These are phyloP conservation scores for Pseudogymnoascus sp. DNA, from an alignment of 2,329 filamentous ascomycete genomes.

Conservation along the genomic window DNA sequence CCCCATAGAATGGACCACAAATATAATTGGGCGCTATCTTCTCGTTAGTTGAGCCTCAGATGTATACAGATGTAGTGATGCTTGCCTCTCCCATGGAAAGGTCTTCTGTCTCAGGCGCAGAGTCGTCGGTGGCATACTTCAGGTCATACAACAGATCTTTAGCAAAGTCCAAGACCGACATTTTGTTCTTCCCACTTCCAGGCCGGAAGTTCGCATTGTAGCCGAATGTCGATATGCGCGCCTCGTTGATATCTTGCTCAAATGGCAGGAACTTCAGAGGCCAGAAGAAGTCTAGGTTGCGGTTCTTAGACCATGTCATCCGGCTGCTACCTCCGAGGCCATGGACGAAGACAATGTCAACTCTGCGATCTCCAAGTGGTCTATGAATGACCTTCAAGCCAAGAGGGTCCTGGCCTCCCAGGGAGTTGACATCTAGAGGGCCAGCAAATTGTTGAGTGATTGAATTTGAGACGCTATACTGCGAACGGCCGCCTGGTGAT, in stretches of 20 bases:
- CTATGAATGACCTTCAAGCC: slow-evolving; percentile 18
- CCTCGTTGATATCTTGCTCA: slow-evolving; percentile 27
- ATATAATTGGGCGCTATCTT: slow-evolving; percentile 29
- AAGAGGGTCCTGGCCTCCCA: slow-evolving; percentile 12
- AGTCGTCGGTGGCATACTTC: slow-evolving; percentile 16
- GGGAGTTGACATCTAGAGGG: not conserved
- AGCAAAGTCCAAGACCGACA: slow-evolving; percentile 24
- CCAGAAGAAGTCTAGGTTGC: slow-evolving; percentile 30
- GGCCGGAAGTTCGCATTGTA: slow-evolving; percentile 20
- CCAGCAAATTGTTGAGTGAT: not conserved
- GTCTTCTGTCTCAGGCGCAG: not conserved
- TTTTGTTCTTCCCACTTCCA: not conserved
- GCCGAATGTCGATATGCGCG: slow-evolving; percentile 31
- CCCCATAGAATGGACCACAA: slow-evolving; percentile 41
- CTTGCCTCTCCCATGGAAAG: slow-evolving; percentile 11
- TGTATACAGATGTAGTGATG: not conserved
- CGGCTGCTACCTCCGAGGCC: slow-evolving; percentile 33
- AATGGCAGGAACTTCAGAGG: slow-evolving; percentile 29
- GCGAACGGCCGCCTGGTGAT: not conserved
- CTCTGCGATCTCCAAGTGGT: slow-evolving; percentile 5
- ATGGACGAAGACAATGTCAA: slow-evolving; percentile 35
- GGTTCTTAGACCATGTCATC: slow-evolving; percentile 31
- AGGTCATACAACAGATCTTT: slow-evolving; percentile 24
- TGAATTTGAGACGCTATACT: not conserved
- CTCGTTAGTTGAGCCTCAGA: not conserved